Base-by-base conservation (phyloP, 192 early-diverging fungal genomes). In the Coemansia sp. region DNA sequence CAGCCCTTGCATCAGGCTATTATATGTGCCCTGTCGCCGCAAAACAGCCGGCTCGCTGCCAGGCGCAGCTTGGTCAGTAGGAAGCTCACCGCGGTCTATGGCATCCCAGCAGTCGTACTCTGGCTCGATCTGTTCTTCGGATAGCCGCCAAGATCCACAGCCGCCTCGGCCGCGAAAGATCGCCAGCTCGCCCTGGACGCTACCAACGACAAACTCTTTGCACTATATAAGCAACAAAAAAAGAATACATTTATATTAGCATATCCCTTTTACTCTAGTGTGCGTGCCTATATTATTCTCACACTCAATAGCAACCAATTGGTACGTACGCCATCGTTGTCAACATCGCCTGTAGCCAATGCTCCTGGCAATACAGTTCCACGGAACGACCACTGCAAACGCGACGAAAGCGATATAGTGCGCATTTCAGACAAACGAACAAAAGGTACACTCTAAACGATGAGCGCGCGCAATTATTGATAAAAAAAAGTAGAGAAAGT, bases 71-170 rank as follows among this genome's bases (percentile, higher is more conserved):
- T 31, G 27, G 6, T 79, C 69, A 4, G 55, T 5, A 12, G 81
- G 73, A n/a, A 78, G 55, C 68, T 84, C 76, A 3, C 77, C 82
- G 44, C 71, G 74, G 63, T 65, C 74, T 0, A 84, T 77, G 2
- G 73, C 82, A 33, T 84, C 82, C 82, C 82, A 84, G 74, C 82
- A 84, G 66, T 84, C 82, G 38, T 70, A 84, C 63, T 84, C 82
- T 6, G 82, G 82, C 70, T 84, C 77, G 6, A 76, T 74, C 66
- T 84, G 82, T 38, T 68, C 74, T 49, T 84, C 82, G 15, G 82
- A 84, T 42, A 73, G 40, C 51, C 62, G 67, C 82, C 82, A 84
- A 13, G 74, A 62, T 20, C 83, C 83, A 54, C 83, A 80, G 42
- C 83, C 83, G 8, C 83, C 83, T 24, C 78, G 78, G 7, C 83